Evolutionary conservation across 2,329 filamentous ascomycete species (phyloP), one percentile per base, ranked within the genome.

Genomic region (Colletotrichum caudatum): DNA sequence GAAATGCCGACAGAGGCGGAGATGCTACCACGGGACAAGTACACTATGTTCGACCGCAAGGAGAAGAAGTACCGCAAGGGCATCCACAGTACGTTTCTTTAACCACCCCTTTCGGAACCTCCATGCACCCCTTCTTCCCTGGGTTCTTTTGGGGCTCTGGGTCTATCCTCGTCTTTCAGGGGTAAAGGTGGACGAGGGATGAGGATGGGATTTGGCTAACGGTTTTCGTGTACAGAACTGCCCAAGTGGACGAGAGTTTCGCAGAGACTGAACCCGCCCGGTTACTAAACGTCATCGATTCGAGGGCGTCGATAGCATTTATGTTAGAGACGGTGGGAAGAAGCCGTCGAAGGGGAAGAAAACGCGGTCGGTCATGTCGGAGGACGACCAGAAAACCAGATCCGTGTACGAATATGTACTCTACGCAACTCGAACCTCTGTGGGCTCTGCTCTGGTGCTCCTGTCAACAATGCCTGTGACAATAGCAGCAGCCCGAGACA

Each of bases 1-100:
- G 94, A 97, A 83, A 99, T 99, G 96, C 96, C 96, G 29, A 93
- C 90, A 35, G 96, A 99, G 87, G 88, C 90, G 78, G 94, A 98
- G 87, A 99, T 99, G 96, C 81, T 97, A 81, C 92, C 96, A 58
- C 92, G 90, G 83, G 96, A 99, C 85, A 99, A 99, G 85, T 99
- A 99, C 85, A 97, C 94, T 37, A 92, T 99, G 78, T 99, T 98
- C 83, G 95, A 97, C 83, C 91, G 95, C 77, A 98, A 98, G 83
- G 94, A 93, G 81, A 97, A 95, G 90, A 91, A 90, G 77, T 99
- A 98, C 82, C 88, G 96, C 80, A 99, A 99, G 90, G 94, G 94
- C 67, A 95, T 99, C 81, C 95, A 98, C 84, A 98, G 95, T 97
- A 88, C 77, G 94, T 90, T n/a, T 14, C 53, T 26, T 14, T 14